Conservation (phyloP, 2,329 filamentous ascomycete species). For the Cladorrhinum sp. region DNA sequence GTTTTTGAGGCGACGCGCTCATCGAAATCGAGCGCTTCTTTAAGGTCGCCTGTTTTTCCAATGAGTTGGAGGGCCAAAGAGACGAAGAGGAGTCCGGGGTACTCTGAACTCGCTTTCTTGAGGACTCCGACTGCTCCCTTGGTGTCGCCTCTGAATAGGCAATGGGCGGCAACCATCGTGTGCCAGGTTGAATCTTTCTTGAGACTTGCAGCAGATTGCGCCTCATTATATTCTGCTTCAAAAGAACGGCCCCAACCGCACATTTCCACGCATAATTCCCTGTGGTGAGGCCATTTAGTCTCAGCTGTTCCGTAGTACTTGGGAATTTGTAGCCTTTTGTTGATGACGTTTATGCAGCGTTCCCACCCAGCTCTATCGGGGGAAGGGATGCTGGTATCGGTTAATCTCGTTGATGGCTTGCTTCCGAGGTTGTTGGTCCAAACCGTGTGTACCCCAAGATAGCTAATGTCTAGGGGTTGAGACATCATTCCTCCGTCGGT, state of each 20-base stretch:
- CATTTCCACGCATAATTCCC: slow-evolving; percentile 71
- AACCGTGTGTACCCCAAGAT: slow-evolving; percentile 68
- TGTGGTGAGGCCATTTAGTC: slow-evolving; percentile 66
- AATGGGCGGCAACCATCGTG: slow-evolving; percentile 74
- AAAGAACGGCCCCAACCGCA: slow-evolving; percentile 67
- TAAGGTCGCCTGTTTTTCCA: slow-evolving; percentile 46
- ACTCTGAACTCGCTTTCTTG: slow-evolving; percentile 60
- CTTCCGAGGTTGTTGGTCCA: slow-evolving; percentile 66
- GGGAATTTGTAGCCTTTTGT: slow-evolving; percentile 46
- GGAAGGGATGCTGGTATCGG: slow-evolving; percentile 39
- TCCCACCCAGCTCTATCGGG: slow-evolving; percentile 57
- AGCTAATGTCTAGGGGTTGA: slow-evolving; percentile 67
- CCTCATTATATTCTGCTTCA: slow-evolving; percentile 42
- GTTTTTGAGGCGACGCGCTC: slow-evolving; percentile 60
- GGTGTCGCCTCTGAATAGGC: slow-evolving; percentile 69
- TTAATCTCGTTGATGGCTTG: slow-evolving; percentile 46
- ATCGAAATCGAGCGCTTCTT: slow-evolving; percentile 56
- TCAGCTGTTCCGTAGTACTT: slow-evolving; percentile 57
- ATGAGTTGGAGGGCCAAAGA: slow-evolving; percentile 65
- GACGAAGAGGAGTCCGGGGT: slow-evolving; percentile 65
- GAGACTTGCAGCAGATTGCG: slow-evolving; percentile 41
- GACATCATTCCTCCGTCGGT: slow-evolving; percentile 68
- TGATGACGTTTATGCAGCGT: slow-evolving; percentile 60
- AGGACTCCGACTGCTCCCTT: slow-evolving; percentile 68
- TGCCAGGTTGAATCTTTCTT: slow-evolving; percentile 54